A percentile compares a stretch with the other conserved stretches of the same genome.
These are phyloP conservation scores for Penicillium crustosum DNA, from an alignment of 2,329 filamentous ascomycete genomes.

Conservation along the genomic window DNA sequence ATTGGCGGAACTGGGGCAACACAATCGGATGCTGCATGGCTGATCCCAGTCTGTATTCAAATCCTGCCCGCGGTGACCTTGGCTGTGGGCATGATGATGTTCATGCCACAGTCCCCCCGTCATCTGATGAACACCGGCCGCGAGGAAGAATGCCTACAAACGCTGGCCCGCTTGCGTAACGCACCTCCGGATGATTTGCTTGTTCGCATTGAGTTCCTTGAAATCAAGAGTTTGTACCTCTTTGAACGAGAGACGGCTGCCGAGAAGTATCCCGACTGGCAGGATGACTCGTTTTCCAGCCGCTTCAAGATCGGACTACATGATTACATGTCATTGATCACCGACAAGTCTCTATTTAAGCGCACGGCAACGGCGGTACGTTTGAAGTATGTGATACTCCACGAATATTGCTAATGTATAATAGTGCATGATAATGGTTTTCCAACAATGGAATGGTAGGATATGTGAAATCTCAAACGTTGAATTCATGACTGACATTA, in stretches of 20 bases:
- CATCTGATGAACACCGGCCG: conserved; percentile 69
- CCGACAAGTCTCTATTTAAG: conserved; percentile 38
- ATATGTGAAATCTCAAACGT: neutral
- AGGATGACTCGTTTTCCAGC: conserved; percentile 62
- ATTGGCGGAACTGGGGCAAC: conserved; percentile 61
- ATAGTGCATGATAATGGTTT: conserved; percentile 49
- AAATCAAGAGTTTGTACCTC: conserved; percentile 72
- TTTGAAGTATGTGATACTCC: conserved; percentile 21
- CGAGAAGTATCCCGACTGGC: conserved; percentile 65
- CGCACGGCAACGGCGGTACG: conserved; percentile 41
- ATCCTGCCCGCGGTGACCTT: conserved; percentile 66
- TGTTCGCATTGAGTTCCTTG: conserved; percentile 72
- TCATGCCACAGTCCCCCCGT: conserved; percentile 76
- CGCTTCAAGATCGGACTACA: conserved; percentile 63
- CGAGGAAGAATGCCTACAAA: conserved; percentile 64
- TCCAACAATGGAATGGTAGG: conserved; percentile 51
- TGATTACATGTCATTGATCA: conserved; percentile 35
- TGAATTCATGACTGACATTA: neutral
- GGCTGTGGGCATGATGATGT: conserved; percentile 65
- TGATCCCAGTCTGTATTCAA: conserved; percentile 70
- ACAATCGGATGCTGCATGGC: conserved; percentile 70
- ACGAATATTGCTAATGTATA: conserved; percentile 61
- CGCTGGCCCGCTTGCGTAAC: conserved; percentile 64
- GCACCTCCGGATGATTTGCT: conserved; percentile 65
- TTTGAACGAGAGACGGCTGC: conserved; percentile 70